These are phyloP conservation scores for Ophiosphaerella herpotricha DNA, from an alignment of 2,329 filamentous ascomycete species.

Conservation along the genomic window DNA sequence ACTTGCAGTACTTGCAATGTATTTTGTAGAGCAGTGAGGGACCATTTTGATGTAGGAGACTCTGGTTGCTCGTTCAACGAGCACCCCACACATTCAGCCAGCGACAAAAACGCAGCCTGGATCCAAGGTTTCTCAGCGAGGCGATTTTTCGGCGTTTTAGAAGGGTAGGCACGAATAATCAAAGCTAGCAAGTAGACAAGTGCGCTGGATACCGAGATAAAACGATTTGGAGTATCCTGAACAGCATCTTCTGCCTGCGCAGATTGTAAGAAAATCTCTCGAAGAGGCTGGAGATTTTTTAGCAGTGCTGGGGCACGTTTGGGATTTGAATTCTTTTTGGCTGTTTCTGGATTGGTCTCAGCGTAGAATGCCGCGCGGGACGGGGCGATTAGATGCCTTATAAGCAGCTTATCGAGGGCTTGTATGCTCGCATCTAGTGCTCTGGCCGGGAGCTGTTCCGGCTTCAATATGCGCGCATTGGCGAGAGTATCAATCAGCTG, in stretches of 20 bases:
- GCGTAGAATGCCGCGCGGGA: slow-evolving; percentile 45
- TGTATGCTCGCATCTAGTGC: slow-evolving; percentile 15
- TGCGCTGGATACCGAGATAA: slow-evolving; percentile 29
- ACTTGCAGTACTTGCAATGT: slow-evolving; percentile 30
- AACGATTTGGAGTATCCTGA: slow-evolving; percentile 23
- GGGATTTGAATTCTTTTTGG: neutral
- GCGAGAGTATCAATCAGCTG: slow-evolving; percentile 28
- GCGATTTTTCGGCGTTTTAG: slow-evolving; percentile 47
- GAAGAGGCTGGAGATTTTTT: slow-evolving; percentile 30
- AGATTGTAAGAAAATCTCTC: slow-evolving; percentile 36
- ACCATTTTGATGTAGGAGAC: slow-evolving; percentile 21
- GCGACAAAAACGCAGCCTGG: slow-evolving; percentile 45
- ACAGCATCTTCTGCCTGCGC: slow-evolving; percentile 37
- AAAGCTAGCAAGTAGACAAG: slow-evolving; percentile 47
- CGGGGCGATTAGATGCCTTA: slow-evolving; percentile 50
- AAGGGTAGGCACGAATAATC: slow-evolving; percentile 47
- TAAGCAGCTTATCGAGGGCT: slow-evolving; percentile 44
- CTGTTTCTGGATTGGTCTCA: slow-evolving; percentile 8
- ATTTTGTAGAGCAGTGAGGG: slow-evolving; percentile 29
- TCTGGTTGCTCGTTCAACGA: slow-evolving; percentile 28
- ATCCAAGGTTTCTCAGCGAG: slow-evolving; percentile 52
- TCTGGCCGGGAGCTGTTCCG: neutral
- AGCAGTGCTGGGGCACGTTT: slow-evolving; percentile 22
- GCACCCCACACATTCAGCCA: slow-evolving; percentile 43
- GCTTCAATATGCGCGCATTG: slow-evolving; percentile 2